phyloP scores from a whole-genome alignment of 2,329 filamentous ascomycete genomes.

The Samsoniella hepiali region DNA sequence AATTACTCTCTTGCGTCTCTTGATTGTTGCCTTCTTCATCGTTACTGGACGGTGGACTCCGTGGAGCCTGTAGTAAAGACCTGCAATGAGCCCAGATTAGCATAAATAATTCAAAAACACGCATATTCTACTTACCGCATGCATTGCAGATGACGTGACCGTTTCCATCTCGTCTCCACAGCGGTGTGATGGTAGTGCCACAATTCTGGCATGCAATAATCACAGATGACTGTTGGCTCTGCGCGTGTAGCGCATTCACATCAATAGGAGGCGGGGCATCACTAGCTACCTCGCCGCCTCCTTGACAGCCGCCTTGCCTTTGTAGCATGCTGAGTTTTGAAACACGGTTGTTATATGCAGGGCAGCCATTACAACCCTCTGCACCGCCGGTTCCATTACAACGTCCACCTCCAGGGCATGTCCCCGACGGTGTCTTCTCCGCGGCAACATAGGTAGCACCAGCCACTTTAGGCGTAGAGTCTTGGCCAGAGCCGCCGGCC shows the following conservation, averaged over 20 bases:
- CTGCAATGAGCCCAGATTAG: conserved; percentile 41
- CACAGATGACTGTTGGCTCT: conserved; percentile 29
- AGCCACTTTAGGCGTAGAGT: conserved; percentile 39
- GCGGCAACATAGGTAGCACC: conserved; percentile 72
- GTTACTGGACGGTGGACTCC: conserved; percentile 87
- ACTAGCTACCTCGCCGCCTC: conserved; percentile 23
- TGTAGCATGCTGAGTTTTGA: conserved; percentile 71
- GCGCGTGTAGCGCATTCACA: conserved; percentile 40
- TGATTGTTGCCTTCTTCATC: conserved; percentile 99
- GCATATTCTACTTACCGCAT: conserved; percentile 65
- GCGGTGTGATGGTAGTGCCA: conserved; percentile 89
- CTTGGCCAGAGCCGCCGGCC: conserved; percentile 36
- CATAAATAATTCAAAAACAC: background rate
- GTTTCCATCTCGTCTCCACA: conserved; percentile 91
- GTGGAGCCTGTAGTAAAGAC: conserved; percentile 94
- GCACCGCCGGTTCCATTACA: conserved; percentile 97
- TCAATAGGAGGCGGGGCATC: conserved; percentile 25
- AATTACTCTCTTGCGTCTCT: conserved; percentile 90
- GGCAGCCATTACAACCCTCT: conserved; percentile 91
- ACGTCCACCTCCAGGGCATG: conserved; percentile 88
- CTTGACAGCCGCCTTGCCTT: conserved; percentile 39
- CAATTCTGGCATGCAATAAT: conserved; percentile 97
- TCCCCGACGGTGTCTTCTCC: conserved; percentile 73
- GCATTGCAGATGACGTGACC: conserved; percentile 98
- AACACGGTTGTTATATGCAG: conserved; percentile 94